Evolutionary conservation across 2,329 filamentous ascomycete genomes (phyloP).

Genomic region (Zopfia rhizophila): DNA sequence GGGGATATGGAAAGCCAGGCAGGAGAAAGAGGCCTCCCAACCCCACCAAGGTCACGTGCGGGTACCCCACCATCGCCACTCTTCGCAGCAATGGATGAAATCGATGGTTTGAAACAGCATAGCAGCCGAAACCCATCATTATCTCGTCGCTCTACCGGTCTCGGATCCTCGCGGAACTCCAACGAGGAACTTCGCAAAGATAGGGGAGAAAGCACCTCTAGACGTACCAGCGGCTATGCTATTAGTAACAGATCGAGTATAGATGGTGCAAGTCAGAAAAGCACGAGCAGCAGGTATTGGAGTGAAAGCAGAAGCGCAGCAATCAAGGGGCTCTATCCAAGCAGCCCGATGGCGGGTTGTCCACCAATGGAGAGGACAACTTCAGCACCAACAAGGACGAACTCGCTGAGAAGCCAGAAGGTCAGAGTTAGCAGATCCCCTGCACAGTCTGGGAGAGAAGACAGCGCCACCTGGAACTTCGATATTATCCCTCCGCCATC

Average conservation of each 20-base stretch:
- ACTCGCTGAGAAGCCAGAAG: constrained; percentile 16
- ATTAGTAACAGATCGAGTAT: constrained; percentile 30
- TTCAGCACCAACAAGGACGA: constrained; percentile 4
- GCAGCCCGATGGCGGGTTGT: constrained; percentile 37
- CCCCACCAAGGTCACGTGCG: constrained; percentile 38
- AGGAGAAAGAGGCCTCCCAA: constrained; percentile 31
- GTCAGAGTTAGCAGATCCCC: no score
- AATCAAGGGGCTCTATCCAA: constrained; percentile 51
- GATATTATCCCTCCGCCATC: no score
- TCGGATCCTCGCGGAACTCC: constrained; percentile 32
- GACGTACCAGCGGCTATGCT: constrained; percentile 45
- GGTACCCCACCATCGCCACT: constrained; percentile 43
- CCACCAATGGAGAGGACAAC: not conserved
- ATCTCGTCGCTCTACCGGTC: constrained; percentile 39
- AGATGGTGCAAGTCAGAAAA: constrained; percentile 22
- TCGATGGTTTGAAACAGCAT: constrained; percentile 42
- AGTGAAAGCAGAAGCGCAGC: constrained; percentile 50
- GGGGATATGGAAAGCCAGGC: not conserved
- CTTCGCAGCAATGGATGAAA: constrained; percentile 48
- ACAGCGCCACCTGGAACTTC: no score
- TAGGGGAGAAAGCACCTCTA: constrained; percentile 22
- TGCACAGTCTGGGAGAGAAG: no score
- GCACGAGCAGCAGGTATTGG: constrained; percentile 41
- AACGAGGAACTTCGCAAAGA: constrained; percentile 37
- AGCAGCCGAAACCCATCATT: constrained; percentile 35